Evolutionary conservation across 2,329 filamentous ascomycete species (phyloP), one percentile per base, ranked within the genome.

Genomic region (Fusarium nodosum): DNA sequence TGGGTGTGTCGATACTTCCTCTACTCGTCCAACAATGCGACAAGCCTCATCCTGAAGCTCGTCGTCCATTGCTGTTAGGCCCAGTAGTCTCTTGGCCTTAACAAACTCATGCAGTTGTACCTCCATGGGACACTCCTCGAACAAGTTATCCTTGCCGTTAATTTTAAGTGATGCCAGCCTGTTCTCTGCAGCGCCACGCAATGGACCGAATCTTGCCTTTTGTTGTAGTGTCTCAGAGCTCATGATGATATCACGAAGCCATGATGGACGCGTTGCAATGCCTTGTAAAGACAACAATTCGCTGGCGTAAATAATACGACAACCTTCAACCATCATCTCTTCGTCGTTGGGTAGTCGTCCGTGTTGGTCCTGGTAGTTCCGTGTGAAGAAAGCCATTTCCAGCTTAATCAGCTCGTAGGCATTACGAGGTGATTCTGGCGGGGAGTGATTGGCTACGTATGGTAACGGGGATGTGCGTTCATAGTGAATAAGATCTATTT

Each of bases 341-440:
- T 82, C 80, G 60, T 90, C 87, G 7, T 80, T 84, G 4, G 84
- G 83, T 3, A 76, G 42, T 24, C 68, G 72, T 36, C 80, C 81
- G 18, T 79, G 79, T 36, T 82, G 77, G 22, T 86, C 80, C 18
- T 76, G 77, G 51, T 82, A 79, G 61, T 84, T 83, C 47, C 80
- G 73, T 33, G 82, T 78, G 78, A 84, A 90, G 74, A 85, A 83
- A 38, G 83, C 80, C 64, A 90, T 74, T 72, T 89, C 87, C 56
- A 84, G 76, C 71, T 89, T 89, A 71, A 90, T 80, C 28, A 89
- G 79, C 69, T 90, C 88, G 74, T 88, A 90, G n/a, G 86, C 85
- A 68, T 86, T 88, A 20, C 83, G 82, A 2, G 86, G 84, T 11
- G 83, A 82, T 61, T 83, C 80, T 1, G 81, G 78, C 5, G 82